These are phyloP conservation scores for Ophiocordyceps camponoti-leonardi DNA, from an alignment of 2,329 filamentous ascomycete genomes.

Conservation along the genomic window DNA sequence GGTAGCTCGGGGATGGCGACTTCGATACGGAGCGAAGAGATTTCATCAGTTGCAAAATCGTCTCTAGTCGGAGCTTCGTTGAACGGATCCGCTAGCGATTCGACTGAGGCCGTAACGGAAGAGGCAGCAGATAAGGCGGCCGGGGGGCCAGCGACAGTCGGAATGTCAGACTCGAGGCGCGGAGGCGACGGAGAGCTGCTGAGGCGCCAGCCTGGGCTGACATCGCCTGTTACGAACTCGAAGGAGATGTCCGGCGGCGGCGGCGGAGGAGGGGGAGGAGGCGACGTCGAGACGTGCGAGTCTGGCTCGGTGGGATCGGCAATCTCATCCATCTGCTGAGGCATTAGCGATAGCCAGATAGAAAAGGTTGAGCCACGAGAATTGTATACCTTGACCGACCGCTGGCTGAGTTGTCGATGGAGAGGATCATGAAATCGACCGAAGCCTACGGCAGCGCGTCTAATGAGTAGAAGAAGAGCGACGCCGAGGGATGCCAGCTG, in stretches of 20 bases:
- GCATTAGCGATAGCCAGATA: not conserved
- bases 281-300: too few species aligned
- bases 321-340: slow-evolving; percentile 5
- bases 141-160: not conserved
- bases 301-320: not conserved
- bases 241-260: slow-evolving; percentile 3
- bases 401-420: slow-evolving; percentile 1
- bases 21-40: slow-evolving; percentile 8
- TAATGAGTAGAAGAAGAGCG: not conserved
- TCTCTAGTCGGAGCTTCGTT: not conserved
- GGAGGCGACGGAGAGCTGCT: slow-evolving; percentile 1
- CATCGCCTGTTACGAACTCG: slow-evolving; percentile 3
- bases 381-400: not conserved
- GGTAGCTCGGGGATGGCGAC: slow-evolving; percentile 13
- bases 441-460: not conserved
- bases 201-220: slow-evolving; percentile 1
- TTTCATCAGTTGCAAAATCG: not conserved
- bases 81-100: not conserved
- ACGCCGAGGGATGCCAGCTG: not conserved
- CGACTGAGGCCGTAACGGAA: not conserved
- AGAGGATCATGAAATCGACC: not conserved
- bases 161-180: not conserved
- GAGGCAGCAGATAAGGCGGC: not conserved
- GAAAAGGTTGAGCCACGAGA: not conserved
- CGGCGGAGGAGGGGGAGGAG: not conserved